Base-by-base conservation (phyloP, 2,329 filamentous ascomycete species). In the Penicillium sp. region DNA sequence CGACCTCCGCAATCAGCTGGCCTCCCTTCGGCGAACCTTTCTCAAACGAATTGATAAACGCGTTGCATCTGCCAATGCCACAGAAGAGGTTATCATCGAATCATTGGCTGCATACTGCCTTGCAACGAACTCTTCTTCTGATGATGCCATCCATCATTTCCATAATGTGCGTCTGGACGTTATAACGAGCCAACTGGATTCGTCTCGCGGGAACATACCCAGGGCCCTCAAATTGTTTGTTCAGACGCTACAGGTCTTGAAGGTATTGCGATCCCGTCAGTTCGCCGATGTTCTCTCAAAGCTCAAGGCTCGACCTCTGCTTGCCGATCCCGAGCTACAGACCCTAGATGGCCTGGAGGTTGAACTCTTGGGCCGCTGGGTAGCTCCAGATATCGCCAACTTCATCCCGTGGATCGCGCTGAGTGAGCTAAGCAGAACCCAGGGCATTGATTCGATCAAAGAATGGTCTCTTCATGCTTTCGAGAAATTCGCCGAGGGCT, bases 381-480 rank as follows among this genome's bases (percentile, higher is more conserved):
- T 93, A 54, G 80, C 87, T 14, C 83, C 90, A 7, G 89, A 95
- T 52, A 87, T 95, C 35, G 82, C 81, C 39, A 87, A 86, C 56
- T 96, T 95, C 64, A 92, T 84, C 0, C 91, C 91, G 0, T 95
- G 89, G 73, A 87, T 95, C 30, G 83, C 88, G 27, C 84, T 95
- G 60, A 88, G 91, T 57, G 87, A 93, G 57, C 69, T 88, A 4
- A 80, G 83, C 19, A 81, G 79, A 16, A 70, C 75, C 19, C 78
- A 83, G 52, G 80, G 81, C 0, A 77, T 78, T 35, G 78, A 81
- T 2, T 81, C 81, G 67, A 76, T 89, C 12, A 77, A 77, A 18
- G 66, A 65, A 25, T 91, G 87, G 87, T 82, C 83, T 0, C 76
- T 76, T 42, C 76, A 78, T 42, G 83, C 82, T 1, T 80, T 81